phyloP scores from a whole-genome alignment of 2,329 filamentous ascomycete genomes.

The Ophiostoma novo-ulmi region DNA sequence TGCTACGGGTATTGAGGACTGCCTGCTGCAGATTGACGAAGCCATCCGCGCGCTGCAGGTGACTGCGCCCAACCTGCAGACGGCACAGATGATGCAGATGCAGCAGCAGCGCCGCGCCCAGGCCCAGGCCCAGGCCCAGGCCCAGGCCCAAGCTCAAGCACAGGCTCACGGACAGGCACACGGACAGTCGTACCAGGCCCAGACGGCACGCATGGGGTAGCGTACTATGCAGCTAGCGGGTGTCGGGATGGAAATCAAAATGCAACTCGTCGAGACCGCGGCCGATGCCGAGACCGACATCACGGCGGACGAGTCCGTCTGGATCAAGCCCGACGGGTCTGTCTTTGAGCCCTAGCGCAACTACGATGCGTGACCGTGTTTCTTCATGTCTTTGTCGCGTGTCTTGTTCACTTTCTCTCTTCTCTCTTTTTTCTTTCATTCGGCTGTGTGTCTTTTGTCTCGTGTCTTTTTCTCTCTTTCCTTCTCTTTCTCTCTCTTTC shows the following conservation, averaged over 20 bases:
- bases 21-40: conserved; percentile 47
- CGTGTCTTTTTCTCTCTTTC: background rate
- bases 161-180: background rate
- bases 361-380: too few species aligned
- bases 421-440: background rate
- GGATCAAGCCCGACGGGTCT: too few species aligned
- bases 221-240: background rate
- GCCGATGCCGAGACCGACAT: too few species aligned
- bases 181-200: conserved; percentile 17
- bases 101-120: conserved; percentile 23
- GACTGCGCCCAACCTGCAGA: conserved; percentile 18
- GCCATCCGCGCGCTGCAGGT: conserved; percentile 38
- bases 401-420: background rate
- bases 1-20: conserved; percentile 39
- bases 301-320: too few species aligned
- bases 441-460: background rate
- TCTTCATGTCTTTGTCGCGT: background rate
- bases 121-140: conserved; percentile 28
- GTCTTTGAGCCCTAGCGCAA: too few species aligned
- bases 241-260: background rate
- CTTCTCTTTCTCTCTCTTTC: background rate
- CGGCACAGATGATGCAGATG: conserved; percentile 23
- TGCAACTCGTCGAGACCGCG: background rate
- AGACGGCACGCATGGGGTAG: conserved; percentile 22
- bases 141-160: background rate